Evolutionary conservation across 2,329 filamentous ascomycete genomes (phyloP), one percentile per base, ranked within the genome.

Genomic region (Curvularia eragrostidis): DNA sequence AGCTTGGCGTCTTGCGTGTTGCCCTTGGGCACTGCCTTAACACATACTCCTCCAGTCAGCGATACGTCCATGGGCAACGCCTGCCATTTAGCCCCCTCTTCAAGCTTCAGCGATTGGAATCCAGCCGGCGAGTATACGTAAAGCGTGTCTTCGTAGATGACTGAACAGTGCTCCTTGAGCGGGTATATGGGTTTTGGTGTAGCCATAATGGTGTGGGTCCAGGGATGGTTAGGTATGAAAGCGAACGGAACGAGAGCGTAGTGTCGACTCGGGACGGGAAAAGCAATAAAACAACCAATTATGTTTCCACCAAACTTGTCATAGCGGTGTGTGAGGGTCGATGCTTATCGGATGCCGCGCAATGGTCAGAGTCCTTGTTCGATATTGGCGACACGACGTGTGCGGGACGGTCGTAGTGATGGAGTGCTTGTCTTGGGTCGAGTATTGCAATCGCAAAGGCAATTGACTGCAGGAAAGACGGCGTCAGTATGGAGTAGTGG

Each of bases 41-140:
- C 89, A 77, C 94, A 98, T 6, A 87, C 86, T 39, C 85, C 91
- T 44, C 90, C 91, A 1, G 85, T 87, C 21, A 97, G 90, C 18
- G 87, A 80, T 59, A 88, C 83, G 48, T 91, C 91, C 73, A 83
- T 84, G 0, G 83, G 70, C 65, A 95, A 76, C 64, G 82, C 74
- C 62, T 84, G 80, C 94, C 94, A 97, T 78, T 86, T 78, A 48
- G 87, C 90, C 49, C 90, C 90, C 64, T 87, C 77, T 62, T 85
- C 78, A 62, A 98, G 79, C 12, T 83, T 77, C 63, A 98, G 78
- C 8, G 90, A 89, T 74, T 93, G 86, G 68, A 98, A 93, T 26
- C 87, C 90, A 46, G 85, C 79, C 8, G 87, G 79, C 5, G 91
- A 91, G 76, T 91, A 96, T 44, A 90, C 88, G 80, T 96, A 98